Base-by-base conservation (phyloP, 345 rosid species). In the Citrus unshiu region DNA sequence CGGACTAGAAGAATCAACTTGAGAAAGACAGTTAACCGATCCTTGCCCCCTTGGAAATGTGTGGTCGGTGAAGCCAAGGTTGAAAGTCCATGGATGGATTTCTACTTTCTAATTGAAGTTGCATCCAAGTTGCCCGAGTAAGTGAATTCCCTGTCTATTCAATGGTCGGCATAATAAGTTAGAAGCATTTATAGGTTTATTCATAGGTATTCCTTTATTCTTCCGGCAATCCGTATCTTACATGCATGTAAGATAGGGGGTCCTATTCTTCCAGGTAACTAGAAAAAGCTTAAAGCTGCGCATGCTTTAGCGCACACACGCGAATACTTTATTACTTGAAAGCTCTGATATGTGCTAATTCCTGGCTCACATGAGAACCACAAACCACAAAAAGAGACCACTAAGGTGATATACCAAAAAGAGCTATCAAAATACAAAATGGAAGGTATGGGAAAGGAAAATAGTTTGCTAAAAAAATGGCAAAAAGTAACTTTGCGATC, bases 281-380 rank as follows among this genome's bases (percentile, higher is more conserved):
- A 37, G 69, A 7, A 68, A 67, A 81, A 77, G 63, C 57, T 80
- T 72, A 4, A 43, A 37, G 71, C 4, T 72, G 74, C 83, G 71
- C 88, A 72, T 75, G 80, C 67, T 35, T 65, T 37, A 61, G 56
- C 12, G 49, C 61, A 12, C 61, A 67, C 57, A 68, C 29, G n/a
- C 68, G n/a, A 57, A 24, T 63, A 59, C 56, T 70, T 75, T 69
- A 75, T 70, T 62, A 72, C 73, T 63, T 32, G 37, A 49, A 43
- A 63, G 57, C 80, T 68, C 54, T 7, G 9, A 63, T 58, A 29
- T 46, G 57, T 13, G 68, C 63, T 34, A 64, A 27, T 62, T 51
- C 29, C 60, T 56, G 56, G 22, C 65, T 66, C 77, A 67, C 85
- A 76, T 81, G 82, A 58, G 73, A n/a, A 24, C 82, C 86, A 81